Conservation (phyloP, 148 eudicot species). For the Nepenthes mirabilis region DNA sequence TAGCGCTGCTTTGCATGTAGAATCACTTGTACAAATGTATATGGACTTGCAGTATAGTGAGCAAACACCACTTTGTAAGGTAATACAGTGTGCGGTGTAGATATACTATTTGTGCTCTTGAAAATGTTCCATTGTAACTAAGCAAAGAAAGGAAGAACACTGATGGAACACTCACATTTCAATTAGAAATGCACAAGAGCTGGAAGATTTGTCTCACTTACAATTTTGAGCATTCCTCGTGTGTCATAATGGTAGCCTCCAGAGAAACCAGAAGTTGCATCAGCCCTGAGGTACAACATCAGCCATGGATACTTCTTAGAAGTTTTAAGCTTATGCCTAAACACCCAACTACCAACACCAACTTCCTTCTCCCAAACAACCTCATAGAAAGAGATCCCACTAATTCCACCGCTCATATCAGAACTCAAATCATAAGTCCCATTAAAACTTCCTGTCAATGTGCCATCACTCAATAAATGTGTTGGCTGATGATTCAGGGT, state of each 20-base stretch:
- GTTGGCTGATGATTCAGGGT: slow-evolving; percentile 37
- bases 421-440: slow-evolving; percentile 50
- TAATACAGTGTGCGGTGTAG: too few species aligned
- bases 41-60: too few species aligned
- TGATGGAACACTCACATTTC: too few species aligned
- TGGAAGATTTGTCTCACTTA: slow-evolving; percentile 13
- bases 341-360: slow-evolving; percentile 38
- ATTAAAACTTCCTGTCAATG: slow-evolving; percentile 39
- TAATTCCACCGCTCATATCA: slow-evolving; percentile 7
- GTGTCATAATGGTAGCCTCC: slow-evolving; percentile 62
- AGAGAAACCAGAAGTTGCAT: slow-evolving; percentile 45
- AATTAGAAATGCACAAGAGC: not conserved
- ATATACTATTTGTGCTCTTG: too few species aligned
- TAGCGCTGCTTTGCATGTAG: too few species aligned
- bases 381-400: slow-evolving; percentile 28
- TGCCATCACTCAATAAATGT: slow-evolving; percentile 10
- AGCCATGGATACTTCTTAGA: slow-evolving; percentile 52
- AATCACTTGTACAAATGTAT: too few species aligned
- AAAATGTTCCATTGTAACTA: too few species aligned
- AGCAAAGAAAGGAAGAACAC: too few species aligned
- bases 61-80: too few species aligned
- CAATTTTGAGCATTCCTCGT: slow-evolving; percentile 54
- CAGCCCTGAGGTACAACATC: slow-evolving; percentile 53
- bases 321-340: slow-evolving; percentile 42
- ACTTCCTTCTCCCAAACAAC: slow-evolving; percentile 49